Evolutionary conservation across 495 filamentous ascomycete species (phyloP), one percentile per base, ranked within the genome.

Genomic region (Staphylotrichum tortipilum): DNA sequence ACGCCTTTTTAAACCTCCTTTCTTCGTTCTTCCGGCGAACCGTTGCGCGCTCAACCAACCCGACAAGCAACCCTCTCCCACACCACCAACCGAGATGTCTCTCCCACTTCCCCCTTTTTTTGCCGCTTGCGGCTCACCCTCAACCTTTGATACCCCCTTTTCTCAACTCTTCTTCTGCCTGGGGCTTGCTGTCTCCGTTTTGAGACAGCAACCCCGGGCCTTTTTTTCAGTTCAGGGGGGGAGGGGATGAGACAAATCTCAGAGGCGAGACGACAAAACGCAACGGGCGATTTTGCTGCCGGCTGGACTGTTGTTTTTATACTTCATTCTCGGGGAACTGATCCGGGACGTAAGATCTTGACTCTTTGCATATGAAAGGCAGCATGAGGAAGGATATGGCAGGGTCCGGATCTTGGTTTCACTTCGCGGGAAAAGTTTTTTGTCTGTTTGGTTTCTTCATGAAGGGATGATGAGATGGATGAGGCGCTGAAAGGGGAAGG

Each of bases 381-480:
- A 30, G 1, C 39, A 10, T n/a, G 24, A 33, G 10, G 36, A 30
- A 19, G 14, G 15, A 22, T 35, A 40, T 22, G 50, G 50, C 52
- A 55, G 34, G 46, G 46, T 55, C 47, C 17, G 38, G 39, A 46
- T 49, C 45, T 44, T 30, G 24, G 43, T n/a, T 54, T 44, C 45
- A 39, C 19, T 44, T 49, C 40, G n/a, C 11, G 50, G 50, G 8
- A 35, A 24, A 35, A 28, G 12, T 33, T 24, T 36, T 42, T 54
- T 53, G 22, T n/a, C n/a, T n/a, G n/a, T n/a, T n/a, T n/a, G n/a
- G n/a, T 46, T 45, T 23, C 11, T 43, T 40, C 28, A 54, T 22
- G 52, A 54, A 44, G 45, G 39, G 29, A 54, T 49, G 52, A 53
- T 49, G 52, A 53, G 44, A 44, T 37, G 41, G 34, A 49, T 40